Percentiles rank a stretch among this genome's conserved stretches.
These are phyloP conservation scores for Syzygium syzygioides DNA, from an alignment of 441 rosid species.

Conservation along the genomic window DNA sequence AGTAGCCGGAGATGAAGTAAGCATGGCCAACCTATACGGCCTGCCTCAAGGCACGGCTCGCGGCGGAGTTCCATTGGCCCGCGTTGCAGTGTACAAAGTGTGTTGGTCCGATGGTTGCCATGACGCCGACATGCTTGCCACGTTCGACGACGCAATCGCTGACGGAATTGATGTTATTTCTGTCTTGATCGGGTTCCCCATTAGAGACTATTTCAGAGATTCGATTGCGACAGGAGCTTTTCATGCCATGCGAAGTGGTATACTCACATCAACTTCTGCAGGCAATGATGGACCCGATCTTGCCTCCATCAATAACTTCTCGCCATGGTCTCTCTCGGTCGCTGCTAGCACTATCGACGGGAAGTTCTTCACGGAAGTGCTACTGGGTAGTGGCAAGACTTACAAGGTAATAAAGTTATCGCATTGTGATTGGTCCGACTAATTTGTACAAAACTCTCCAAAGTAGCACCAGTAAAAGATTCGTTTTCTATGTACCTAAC, in stretches of 20 bases:
- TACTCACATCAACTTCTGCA: conserved; percentile 18
- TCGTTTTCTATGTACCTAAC: no score
- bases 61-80: conserved; percentile 31
- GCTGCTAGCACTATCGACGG: conserved; percentile 20
- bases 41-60: no score
- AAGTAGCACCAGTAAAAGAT: no score
- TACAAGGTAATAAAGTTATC: conserved; percentile 13
- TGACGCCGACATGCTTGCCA: neutral
- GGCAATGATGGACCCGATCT: conserved; percentile 10
- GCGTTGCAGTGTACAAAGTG: conserved; percentile 26
- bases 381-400: conserved; percentile 17
- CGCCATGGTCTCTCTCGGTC: conserved; percentile 7
- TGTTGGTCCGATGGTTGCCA: conserved; percentile 21
- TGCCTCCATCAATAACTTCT: neutral
- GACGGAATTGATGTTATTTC: conserved; percentile 32
- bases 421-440: no score
- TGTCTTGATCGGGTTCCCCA: conserved; percentile 10
- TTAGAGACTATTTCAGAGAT: neutral
- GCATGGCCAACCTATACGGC: no score
- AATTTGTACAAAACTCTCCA: no score
- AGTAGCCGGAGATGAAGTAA: conserved; percentile 15
- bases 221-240: conserved; percentile 18
- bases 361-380: conserved; percentile 15
- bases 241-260: conserved; percentile 22
- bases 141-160: conserved; percentile 21